Percentiles rank a stretch among this genome's conserved stretches.
phyloP scores from a whole-genome alignment of 371 early-diverging fungal species.

The Gilbertella persicaria region DNA sequence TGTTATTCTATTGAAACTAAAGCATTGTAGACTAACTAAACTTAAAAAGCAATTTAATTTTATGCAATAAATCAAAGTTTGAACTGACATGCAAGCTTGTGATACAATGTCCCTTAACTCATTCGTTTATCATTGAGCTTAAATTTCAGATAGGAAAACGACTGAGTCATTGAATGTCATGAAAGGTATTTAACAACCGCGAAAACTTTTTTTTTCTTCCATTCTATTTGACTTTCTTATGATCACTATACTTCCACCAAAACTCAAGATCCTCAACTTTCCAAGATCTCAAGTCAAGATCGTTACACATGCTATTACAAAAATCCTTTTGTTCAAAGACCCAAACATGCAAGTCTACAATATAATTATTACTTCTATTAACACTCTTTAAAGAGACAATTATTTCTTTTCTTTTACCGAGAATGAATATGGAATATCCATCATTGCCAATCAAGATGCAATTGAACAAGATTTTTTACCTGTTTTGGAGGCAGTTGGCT shows the following conservation, averaged over 20 bases:
- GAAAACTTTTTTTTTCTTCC: not conserved
- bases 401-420: slow-evolving; percentile 66
- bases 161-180: no score
- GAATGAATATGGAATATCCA: slow-evolving; percentile 60
- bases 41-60: no score
- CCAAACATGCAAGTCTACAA: slow-evolving; percentile 2
- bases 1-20: no score
- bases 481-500: slow-evolving; percentile 26
- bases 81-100: no score
- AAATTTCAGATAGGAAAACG: no score
- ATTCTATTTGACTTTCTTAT: slow-evolving; percentile 1
- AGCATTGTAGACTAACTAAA: no score
- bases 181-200: no score
- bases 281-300: slow-evolving; percentile 10
- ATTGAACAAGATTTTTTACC: slow-evolving; percentile 41
- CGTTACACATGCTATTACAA: slow-evolving; percentile 53
- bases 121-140: no score
- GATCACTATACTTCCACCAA: slow-evolving; percentile 18
- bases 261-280: slow-evolving; percentile 15
- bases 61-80: no score
- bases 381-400: slow-evolving; percentile 30
- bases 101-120: no score
- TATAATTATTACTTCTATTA: not conserved
- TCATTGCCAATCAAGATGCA: slow-evolving; percentile 52
- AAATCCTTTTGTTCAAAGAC: slow-evolving; percentile 46